Evolutionary conservation across 176 grass and related monocot genomes (phyloP), one percentile per base, ranked within the genome.

Genomic region (Raddia distichophylla): DNA sequence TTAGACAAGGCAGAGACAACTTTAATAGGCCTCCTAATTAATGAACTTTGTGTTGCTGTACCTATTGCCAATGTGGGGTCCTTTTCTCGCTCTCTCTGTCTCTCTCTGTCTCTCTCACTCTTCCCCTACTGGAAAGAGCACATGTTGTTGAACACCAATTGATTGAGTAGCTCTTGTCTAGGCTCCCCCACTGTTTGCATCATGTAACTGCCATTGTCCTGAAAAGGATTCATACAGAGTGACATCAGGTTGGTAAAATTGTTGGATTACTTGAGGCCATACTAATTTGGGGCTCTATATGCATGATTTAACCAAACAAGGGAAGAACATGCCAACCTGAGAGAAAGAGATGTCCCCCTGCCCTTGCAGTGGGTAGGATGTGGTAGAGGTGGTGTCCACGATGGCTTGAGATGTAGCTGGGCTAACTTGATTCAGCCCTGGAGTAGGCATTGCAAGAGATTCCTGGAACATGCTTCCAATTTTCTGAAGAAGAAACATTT

Each of bases 51-150:
- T 35, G n/a, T 85, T 83, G 73, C 35, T 61, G 67, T 83, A 90
- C 88, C 88, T 90, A 69, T 90, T 86, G 84, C 86, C 80, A 86
- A 86, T 79, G 69, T 86, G 84, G 88, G 79, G 64, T n/a, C 76
- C 69, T 37, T 84, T 15, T 54, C 22, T 81, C 47, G 46, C 63
- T 81, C 27, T 27, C 27, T 0, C 27, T 27, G 68, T 57, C 34
- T 33, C 47, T 63, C 53, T n/a, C n/a, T n/a, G n/a, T n/a, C n/a
- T n/a, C n/a, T 48, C 27, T 61, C 54, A 73, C 59, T 91, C 71
- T 83, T 58, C 69, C 64, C 86, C 89, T 94, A 94, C 74, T 91
- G 89, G 87, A 97, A 97, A 81, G 89, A 89, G 84, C 84, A 88
- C 84, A 88, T 84, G 84, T 89, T 88, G 65, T 85, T 91, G 82